Evolutionary conservation across 208 protist species (phyloP).

Genomic region (Trichomonas tenax): DNA sequence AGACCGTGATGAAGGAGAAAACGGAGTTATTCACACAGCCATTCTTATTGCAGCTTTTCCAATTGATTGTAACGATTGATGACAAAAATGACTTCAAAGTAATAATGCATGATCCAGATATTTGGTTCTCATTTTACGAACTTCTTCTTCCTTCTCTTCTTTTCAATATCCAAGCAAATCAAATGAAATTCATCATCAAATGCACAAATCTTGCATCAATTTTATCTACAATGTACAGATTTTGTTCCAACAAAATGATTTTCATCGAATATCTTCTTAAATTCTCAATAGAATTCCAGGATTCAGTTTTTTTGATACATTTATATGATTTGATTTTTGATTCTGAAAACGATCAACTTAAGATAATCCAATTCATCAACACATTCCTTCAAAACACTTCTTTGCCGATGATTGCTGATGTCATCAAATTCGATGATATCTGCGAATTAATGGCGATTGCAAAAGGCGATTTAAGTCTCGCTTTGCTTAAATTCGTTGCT

Average conservation of each 20-base stretch:
- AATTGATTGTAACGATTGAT: background rate
- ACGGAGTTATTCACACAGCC: background rate
- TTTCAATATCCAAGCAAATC: background rate
- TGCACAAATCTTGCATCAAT: background rate
- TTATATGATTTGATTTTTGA: background rate
- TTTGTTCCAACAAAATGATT: background rate
- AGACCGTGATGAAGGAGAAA: background rate
- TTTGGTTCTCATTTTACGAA: background rate
- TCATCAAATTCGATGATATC: background rate
- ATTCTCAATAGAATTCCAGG: background rate
- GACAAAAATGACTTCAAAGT: background rate
- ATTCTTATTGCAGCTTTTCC: background rate
- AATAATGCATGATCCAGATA: background rate
- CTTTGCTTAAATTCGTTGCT: background rate
- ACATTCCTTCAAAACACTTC: background rate
- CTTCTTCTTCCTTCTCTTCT: background rate
- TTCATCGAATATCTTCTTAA: background rate
- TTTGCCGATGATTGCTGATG: background rate
- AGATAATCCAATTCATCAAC: background rate
- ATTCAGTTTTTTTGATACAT: background rate
- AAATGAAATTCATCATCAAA: background rate
- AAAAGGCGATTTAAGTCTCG: background rate
- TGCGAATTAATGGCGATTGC: background rate
- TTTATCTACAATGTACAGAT: background rate
- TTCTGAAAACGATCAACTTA: background rate